Evolutionary conservation across 176 grass and related monocot species (phyloP).

Genomic region (Musa schizocarpa): DNA sequence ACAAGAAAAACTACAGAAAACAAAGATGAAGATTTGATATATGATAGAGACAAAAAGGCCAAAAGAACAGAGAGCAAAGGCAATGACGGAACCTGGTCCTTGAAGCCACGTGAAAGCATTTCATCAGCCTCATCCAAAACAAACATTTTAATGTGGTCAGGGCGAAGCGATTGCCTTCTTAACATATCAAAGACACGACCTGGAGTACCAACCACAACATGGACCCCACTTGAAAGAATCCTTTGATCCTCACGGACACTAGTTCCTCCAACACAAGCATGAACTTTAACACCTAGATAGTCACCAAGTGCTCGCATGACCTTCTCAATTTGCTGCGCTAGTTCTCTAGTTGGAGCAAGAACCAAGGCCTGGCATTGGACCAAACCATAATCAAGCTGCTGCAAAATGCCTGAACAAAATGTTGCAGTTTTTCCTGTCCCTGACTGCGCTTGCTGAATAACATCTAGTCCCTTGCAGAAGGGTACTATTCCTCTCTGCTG

Average conservation of each 20-base stretch:
- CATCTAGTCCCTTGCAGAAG: conserved; percentile 76
- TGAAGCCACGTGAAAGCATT: conserved; percentile 79
- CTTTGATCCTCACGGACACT: conserved; percentile 70
- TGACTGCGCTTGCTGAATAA: conserved; percentile 83
- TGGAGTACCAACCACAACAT: conserved; percentile 78
- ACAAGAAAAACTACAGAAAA: neutral
- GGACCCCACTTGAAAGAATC: conserved; percentile 72
- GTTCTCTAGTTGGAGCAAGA: conserved; percentile 70
- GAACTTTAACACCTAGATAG: conserved; percentile 73
- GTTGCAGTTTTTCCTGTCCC: conserved; percentile 82
- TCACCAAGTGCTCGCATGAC: conserved; percentile 85
- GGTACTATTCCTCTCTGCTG: conserved; percentile 82
- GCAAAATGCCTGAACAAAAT: conserved; percentile 76
- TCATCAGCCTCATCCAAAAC: conserved; percentile 87
- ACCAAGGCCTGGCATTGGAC: conserved; percentile 65
- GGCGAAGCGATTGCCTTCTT: conserved; percentile 52
- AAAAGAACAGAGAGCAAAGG: neutral
- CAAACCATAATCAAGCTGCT: conserved; percentile 69
- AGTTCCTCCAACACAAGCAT: conserved; percentile 82
- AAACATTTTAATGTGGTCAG: conserved; percentile 72
- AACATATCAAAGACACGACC: conserved; percentile 78
- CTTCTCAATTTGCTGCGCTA: conserved; percentile 79
- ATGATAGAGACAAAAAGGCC: neutral
- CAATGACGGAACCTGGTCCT: conserved; percentile 50
- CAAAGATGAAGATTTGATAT: neutral